Conservation (phyloP, 345 rosid species). For the Sisymbrium irio region DNA sequence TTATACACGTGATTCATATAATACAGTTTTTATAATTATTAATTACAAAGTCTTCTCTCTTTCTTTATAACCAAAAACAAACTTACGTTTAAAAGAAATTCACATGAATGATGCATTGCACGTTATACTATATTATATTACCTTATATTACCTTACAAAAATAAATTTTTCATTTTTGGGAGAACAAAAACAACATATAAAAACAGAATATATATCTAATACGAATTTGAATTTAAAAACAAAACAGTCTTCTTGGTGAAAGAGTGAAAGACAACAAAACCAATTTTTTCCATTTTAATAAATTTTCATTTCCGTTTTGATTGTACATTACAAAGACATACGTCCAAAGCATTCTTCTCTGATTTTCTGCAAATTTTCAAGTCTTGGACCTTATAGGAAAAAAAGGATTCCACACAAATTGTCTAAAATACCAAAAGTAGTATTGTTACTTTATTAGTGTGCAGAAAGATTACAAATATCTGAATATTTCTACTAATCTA, state of each 20-base stretch:
- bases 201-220: not conserved
- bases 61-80: not conserved
- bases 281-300: not conserved
- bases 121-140: not conserved
- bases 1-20: not conserved
- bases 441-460: not conserved
- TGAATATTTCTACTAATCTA: too few species aligned
- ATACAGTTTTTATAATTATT: not conserved
- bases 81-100: not conserved
- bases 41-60: not conserved
- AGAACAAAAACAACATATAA: not conserved
- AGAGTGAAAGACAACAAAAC: not conserved
- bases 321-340: not conserved
- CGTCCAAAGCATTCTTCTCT: not conserved
- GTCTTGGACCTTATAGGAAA: not conserved
- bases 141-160: not conserved
- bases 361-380: not conserved
- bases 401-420: not conserved
- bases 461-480: not conserved
- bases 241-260: not conserved
- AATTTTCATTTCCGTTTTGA: not conserved
- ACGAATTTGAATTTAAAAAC: not conserved
- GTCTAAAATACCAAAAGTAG: not conserved
- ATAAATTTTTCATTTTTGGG: not conserved
- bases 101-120: conserved; percentile 6